Base-by-base conservation (phyloP, 805 yeast genomes). In the Saccharomycopsis sp. region DNA sequence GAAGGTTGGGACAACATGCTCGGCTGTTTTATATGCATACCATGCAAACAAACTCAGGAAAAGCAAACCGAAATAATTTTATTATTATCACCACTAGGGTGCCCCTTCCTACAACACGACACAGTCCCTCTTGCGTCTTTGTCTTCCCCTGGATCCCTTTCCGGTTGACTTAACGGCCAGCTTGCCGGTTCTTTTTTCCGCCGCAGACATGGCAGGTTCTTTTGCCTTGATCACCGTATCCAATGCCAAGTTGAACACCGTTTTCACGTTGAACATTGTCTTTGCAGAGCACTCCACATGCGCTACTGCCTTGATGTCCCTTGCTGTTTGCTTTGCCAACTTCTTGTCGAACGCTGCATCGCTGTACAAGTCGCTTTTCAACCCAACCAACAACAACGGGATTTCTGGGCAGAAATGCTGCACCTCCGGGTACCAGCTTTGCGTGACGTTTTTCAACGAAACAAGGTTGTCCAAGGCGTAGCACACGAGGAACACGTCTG, bases 371-470 rank as follows among this genome's bases (percentile, higher is more conserved):
- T 88, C 96, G 3, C 76, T 60, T 53, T 88, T 86, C 25, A 89
- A 69, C 1, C 95, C 96, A n/a, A 85, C 86, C 26, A 89, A 61
- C 20, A 86, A 57, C 13, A 80, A 70, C 1, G 95, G 94, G 2
- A 78, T 69, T 2, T 75, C 80, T 2, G 88, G 87, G 55, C 95
- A 85, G 56, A 80, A 85, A 53, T 82, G 87, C 45, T 68, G 63
- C 1, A 84, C 81, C 56, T 88, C 97, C 1, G 95, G 95, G 30
- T 73, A 73, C 97, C 97, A 88, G 46, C 71, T 73, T 48, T 85
- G 94, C 45, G 68, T 69, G 9, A 84, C 81, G 54, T 82, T 86
- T 38, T 73, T 76, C 42, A 88, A 64, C 17, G 88, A 75, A 23
- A 70, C 70, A 15, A 66, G 61, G 42, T 69, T 70, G 51, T 78